Conservation (phyloP, 352 stramenopile genomes). For the Pythium rhizo-oryzae region DNA sequence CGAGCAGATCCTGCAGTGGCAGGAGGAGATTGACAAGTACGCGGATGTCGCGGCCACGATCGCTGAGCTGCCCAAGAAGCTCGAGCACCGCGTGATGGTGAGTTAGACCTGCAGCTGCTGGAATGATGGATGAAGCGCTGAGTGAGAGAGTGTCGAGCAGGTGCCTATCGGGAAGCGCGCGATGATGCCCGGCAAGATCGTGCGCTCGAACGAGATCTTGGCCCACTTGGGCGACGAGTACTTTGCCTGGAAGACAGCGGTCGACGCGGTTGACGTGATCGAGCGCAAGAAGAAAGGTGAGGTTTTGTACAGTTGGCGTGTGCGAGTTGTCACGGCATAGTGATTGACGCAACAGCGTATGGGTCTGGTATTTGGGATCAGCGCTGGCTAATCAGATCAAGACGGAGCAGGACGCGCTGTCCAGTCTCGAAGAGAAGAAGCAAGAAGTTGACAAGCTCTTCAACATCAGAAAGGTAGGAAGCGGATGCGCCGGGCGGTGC, state of each 20-base stretch:
- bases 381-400: constrained; percentile 58
- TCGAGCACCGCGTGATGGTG: constrained; percentile 83
- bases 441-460: constrained; percentile 64
- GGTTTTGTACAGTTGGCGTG: not conserved
- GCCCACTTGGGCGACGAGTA: constrained; percentile 82
- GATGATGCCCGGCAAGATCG: constrained; percentile 83
- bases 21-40: constrained; percentile 60
- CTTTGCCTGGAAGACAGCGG: constrained; percentile 76
- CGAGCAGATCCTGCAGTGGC: constrained; percentile 52
- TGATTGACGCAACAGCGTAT: not conserved
- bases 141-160: constrained; percentile 19
- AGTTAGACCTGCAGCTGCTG: not conserved
- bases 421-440: constrained; percentile 60
- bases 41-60: constrained; percentile 56
- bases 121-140: not conserved
- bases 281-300: constrained; percentile 80
- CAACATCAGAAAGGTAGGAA: constrained; percentile 67
- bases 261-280: constrained; percentile 62
- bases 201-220: constrained; percentile 85
- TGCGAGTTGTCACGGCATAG: not conserved
- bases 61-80: constrained; percentile 72
- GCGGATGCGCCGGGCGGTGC: not conserved
- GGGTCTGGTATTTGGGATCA: constrained; percentile 17
- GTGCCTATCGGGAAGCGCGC: constrained; percentile 80
- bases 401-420: constrained; percentile 47